Evolutionary conservation across 1,284 basidiomycete genomes (phyloP).

Genomic region (Golubevia sp.): DNA sequence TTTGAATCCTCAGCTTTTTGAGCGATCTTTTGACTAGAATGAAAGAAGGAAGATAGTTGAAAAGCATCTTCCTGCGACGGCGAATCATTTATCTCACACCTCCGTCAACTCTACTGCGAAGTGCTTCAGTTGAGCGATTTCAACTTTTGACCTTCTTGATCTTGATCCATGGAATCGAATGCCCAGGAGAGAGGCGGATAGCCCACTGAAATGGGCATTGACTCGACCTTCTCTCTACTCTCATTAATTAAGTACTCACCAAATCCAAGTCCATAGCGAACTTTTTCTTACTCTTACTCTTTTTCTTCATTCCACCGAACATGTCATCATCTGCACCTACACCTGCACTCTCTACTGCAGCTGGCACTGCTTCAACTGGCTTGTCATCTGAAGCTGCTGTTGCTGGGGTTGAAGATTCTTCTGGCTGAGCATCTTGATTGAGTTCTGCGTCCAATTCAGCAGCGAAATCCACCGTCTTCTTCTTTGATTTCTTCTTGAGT

Average conservation of each 20-base stretch:
- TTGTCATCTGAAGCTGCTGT: constrained; percentile 55
- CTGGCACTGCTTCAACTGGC: constrained; percentile 65
- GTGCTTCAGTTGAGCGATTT: too few relatives aligned
- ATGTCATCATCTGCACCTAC: constrained; percentile 75
- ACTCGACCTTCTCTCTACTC: too few relatives aligned
- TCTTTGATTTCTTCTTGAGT: constrained; percentile 78
- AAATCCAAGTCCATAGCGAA: constrained; percentile 76
- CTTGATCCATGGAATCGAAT: too few relatives aligned
- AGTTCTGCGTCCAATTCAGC: not conserved
- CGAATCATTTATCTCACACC: too few relatives aligned
- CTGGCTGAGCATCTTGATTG: constrained; percentile 53
- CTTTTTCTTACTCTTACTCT: constrained; percentile 84
- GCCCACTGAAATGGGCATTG: too few relatives aligned
- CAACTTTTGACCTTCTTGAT: too few relatives aligned
- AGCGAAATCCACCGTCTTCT: constrained; percentile 78
- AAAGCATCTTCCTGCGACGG: not conserved
- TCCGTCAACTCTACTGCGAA: too few relatives aligned
- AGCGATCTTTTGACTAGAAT: not conserved
- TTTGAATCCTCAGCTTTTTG: too few relatives aligned
- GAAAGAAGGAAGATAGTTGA: not conserved
- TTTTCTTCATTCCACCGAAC: constrained; percentile 88
- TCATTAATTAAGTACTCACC: constrained; percentile 11
- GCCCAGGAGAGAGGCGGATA: too few relatives aligned
- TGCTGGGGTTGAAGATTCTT: constrained; percentile 5
- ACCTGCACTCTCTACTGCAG: constrained; percentile 1